Evolutionary conservation across 192 early-diverging fungal genomes (phyloP), one percentile per base, ranked within the genome.

Genomic region (Spinellus fusiger): DNA sequence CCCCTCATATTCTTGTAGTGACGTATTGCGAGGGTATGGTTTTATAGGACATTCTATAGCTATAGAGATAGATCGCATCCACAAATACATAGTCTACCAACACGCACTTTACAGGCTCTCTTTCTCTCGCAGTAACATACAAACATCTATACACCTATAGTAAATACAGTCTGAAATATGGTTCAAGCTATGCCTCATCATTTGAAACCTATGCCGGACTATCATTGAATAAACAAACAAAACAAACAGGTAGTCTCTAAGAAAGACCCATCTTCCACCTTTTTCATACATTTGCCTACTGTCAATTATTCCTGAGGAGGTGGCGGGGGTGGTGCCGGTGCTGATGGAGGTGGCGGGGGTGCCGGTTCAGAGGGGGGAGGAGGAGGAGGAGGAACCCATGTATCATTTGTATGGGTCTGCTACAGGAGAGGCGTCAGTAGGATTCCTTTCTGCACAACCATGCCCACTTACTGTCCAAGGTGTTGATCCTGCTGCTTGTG

Each of bases 331-430:
- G 57, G 57, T n/a, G 57, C 27, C 12, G 67, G 64, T 33, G 64
- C 49, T 15, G 76, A 65, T 15, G 76, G 76, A 10, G 72, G 69
- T 9, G 76, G 76, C 31, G 70, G 73, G 3, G 73, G 68, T 25
- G 62, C 64, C 18, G 72, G 61, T 15, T 69, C 66, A n/a, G 60
- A 48, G 51, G 66, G 35, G 2, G 66, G 71, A 54, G 71, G 75
- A 1, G 74, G 74, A 22, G 74, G 70, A 12, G 70, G 66, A 35
- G 68, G 62, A 29, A 51, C 50, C 28, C 51, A 56, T 27, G 61
- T 37, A 12, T 68, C 61, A 16, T 64, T 55, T 20, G 71, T 54
- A 20, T 71, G 71, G 26, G 75, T 70, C 9, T 71, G 75, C 18
- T 71, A 67, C 26, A 66, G 44, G 1, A 62, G 63, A 12, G 70